A percentile compares a stretch with the other conserved stretches of the same genome.
phyloP scores from a whole-genome alignment of 2,329 filamentous ascomycete genomes.

The Cryoendolithus antarcticus region DNA sequence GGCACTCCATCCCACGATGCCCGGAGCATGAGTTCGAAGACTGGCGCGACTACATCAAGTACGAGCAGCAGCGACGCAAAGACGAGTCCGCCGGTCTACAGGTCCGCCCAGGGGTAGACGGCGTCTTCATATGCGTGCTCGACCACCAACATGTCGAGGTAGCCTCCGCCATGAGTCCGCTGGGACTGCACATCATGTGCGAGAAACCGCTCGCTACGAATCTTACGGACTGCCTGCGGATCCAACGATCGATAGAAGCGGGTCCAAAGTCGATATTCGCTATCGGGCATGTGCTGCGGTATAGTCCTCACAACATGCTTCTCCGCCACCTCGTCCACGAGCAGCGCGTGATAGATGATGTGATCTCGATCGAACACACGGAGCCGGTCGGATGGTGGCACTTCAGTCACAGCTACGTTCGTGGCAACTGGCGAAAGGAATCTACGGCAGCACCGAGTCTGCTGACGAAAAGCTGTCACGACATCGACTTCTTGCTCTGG shows the following conservation, averaged over 20 bases:
- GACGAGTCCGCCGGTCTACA: slow-evolving; percentile 35
- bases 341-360: slow-evolving; percentile 66
- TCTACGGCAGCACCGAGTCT: slow-evolving; percentile 66
- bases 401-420: slow-evolving; percentile 79
- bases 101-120: slow-evolving; percentile 34
- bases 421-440: slow-evolving; percentile 85
- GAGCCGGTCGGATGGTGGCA: slow-evolving; percentile 97
- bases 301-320: slow-evolving; percentile 83
- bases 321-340: slow-evolving; percentile 66
- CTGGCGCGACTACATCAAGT: slow-evolving; percentile 67
- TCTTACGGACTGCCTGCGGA: slow-evolving; percentile 63
- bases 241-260: slow-evolving; percentile 30
- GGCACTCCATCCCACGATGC: slow-evolving; percentile 36
- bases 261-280: slow-evolving; percentile 51
- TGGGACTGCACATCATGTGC: slow-evolving; percentile 72
- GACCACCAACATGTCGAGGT: slow-evolving; percentile 84
- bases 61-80: slow-evolving; percentile 52
- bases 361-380: slow-evolving; percentile 78
- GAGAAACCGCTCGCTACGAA: slow-evolving; percentile 87
- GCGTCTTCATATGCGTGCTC: slow-evolving; percentile 60
- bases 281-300: slow-evolving; percentile 85
- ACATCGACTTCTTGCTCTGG: slow-evolving; percentile 90
- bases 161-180: slow-evolving; percentile 57
- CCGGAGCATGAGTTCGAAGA: slow-evolving; percentile 57
- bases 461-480: slow-evolving; percentile 91